Evolutionary conservation across 2,329 filamentous ascomycete genomes (phyloP).

Genomic region (Graphilbum fragrans): DNA sequence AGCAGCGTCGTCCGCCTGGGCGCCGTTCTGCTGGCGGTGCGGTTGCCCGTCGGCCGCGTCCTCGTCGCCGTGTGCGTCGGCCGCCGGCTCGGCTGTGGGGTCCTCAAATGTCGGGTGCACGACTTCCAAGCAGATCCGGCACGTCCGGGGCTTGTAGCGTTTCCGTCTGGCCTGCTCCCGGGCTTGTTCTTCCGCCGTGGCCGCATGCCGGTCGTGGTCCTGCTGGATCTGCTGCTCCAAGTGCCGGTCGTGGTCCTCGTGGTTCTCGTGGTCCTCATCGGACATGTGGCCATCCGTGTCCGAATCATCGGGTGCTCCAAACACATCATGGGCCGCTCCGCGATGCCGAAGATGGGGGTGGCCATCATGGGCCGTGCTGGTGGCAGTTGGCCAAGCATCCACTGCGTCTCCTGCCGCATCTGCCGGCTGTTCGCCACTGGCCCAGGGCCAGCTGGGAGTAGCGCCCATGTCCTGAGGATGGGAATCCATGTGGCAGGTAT

Average conservation of each 20-base stretch:
- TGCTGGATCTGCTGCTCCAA: not conserved
- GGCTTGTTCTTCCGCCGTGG: constrained; percentile 12
- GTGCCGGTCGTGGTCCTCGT: not conserved
- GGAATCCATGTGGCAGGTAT: too few species aligned
- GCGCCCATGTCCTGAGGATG: too few species aligned
- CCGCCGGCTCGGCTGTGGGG: constrained; percentile 13
- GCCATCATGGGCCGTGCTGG: too few species aligned
- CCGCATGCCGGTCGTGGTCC: constrained; percentile 3
- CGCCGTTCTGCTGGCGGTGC: not conserved
- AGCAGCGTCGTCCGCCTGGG: not conserved
- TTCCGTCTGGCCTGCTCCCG: constrained; percentile 5
- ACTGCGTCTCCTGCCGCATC: too few species aligned
- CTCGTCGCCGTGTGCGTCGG: not conserved
- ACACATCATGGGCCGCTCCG: too few species aligned
- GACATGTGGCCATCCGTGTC: not conserved
- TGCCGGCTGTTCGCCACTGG: too few species aligned
- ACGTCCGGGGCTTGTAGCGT: constrained; percentile 61
- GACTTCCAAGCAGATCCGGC: constrained; percentile 78
- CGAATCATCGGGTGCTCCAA: too few species aligned
- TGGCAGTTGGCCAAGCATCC: too few species aligned
- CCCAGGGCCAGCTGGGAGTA: too few species aligned
- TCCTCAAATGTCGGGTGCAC: constrained; percentile 36
- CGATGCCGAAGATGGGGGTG: too few species aligned
- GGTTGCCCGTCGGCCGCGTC: not conserved
- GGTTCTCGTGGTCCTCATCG: not conserved